A percentile compares a stretch with the other conserved stretches of the same genome.
phyloP scores from a whole-genome alignment of 257 asterid genomes.

The Solanum bukasovii region DNA sequence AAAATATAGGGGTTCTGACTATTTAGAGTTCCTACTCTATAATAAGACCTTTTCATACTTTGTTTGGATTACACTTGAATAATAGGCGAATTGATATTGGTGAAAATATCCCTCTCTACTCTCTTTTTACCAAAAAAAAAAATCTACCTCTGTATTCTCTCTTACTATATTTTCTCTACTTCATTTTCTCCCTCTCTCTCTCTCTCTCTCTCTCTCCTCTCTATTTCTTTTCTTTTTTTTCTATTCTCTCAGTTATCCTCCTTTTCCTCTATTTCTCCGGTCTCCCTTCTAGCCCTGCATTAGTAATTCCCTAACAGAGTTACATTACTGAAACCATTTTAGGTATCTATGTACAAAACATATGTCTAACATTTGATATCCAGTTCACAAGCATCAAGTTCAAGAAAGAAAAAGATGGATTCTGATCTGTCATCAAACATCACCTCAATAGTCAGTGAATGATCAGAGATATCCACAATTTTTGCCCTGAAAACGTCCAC shows the following conservation, averaged over 20 bases:
- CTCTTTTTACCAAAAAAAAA: neutral
- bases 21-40: neutral
- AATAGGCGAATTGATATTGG: neutral
- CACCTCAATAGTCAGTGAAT: slow-evolving; percentile 91
- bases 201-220: too few species aligned
- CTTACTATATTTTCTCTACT: neutral
- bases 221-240: neutral
- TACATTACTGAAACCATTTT: neutral
- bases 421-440: neutral
- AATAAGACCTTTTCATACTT: neutral
- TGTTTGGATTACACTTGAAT: neutral
- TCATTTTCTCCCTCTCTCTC: neutral
- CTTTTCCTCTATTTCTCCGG: neutral
- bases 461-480: slow-evolving; percentile 90
- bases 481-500: slow-evolving; percentile 91
- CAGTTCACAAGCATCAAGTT: neutral
- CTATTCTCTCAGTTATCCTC: neutral
- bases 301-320: neutral
- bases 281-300: neutral
- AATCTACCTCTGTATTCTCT: neutral
- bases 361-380: neutral
- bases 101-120: neutral
- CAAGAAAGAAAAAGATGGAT: neutral
- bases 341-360: neutral
- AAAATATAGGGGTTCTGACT: neutral